Base-by-base conservation (phyloP, 768 basidiomycete genomes). In the Lentinula edodes region DNA sequence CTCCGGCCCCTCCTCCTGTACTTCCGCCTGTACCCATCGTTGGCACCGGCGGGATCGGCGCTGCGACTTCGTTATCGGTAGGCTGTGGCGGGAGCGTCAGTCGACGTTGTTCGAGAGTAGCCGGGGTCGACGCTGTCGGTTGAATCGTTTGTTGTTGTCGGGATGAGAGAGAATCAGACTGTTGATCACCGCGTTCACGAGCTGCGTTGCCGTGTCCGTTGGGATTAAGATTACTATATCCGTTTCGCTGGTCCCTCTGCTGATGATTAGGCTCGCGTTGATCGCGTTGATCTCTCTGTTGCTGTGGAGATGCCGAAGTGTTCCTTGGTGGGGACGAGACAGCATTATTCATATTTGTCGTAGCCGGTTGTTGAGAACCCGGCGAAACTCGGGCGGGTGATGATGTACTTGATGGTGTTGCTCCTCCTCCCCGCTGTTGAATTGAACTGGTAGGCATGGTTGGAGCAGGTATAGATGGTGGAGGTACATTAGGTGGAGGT, bases 51-150 rank as follows among this genome's bases (percentile, higher is more conserved):
- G 57, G 57, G 16, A 43, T 38, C 7, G 42, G 18, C 20, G 56
- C 28, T 6, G 42, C 16, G 23, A 58, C 42, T 6, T 28, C 34
- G 3, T 45, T 18, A 10, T 36, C 42, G 2, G 28, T 36, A 58
- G 57, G 59, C 23, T 51, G 59, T 35, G 59, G 59, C 10, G 48
- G 59, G 5, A 60, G 50, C 18, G 39, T 60, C 28, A 23, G 6
- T 13, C 45, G 3, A 6, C 58, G 9, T 28, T 28, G 28, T 10
- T 58, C 45, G 41, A 46, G 8, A 53, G 70, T 66, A 41, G 71
- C 67, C 1, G 71, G 38, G 13, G 38, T 39, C 1, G 28, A 28
- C 28, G 28, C 28, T 28, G 28, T 3, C 2, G 28, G 28, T 28
- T 28, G 28, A 5, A 39, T 39, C 38, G 38, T 13, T 43, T 16